phyloP scores from a whole-genome alignment of 441 rosid genomes.

The Capsella rubella region DNA sequence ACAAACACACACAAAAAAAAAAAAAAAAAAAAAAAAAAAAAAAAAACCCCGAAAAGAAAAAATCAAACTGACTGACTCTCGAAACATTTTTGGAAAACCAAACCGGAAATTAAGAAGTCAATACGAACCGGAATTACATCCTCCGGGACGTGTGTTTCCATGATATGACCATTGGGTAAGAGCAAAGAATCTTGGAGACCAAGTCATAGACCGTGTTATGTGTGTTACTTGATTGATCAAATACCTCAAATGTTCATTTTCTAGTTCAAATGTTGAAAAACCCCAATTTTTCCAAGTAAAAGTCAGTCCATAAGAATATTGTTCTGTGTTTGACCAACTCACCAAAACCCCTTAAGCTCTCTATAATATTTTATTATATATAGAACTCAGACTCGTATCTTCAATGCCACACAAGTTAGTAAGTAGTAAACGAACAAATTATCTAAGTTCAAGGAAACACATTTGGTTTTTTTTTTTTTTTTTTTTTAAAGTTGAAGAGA shows the following conservation, averaged over 20 bases:
- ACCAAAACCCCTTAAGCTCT: too few relatives aligned
- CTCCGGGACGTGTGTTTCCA: not conserved
- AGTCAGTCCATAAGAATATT: constrained; percentile 16
- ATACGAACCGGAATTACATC: not conserved
- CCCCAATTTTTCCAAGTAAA: not conserved
- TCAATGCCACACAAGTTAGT: not conserved
- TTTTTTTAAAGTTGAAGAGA: not conserved
- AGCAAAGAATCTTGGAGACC: constrained; percentile 12
- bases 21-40: too few relatives aligned
- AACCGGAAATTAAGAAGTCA: not conserved
- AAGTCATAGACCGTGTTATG: constrained; percentile 32
- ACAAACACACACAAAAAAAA: too few relatives aligned
- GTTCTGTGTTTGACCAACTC: not conserved
- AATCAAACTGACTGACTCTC: not conserved
- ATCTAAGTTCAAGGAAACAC: not conserved
- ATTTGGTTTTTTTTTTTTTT: not conserved
- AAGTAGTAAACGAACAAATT: not conserved
- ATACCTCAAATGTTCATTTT: constrained; percentile 9
- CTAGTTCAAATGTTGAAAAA: constrained; percentile 31
- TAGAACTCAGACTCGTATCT: not conserved
- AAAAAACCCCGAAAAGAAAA: too few relatives aligned
- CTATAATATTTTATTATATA: not conserved
- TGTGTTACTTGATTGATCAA: constrained; percentile 25
- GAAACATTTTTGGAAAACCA: not conserved
- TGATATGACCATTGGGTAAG: not conserved